These are phyloP conservation scores for Nematocida sp. DNA, from an alignment of 371 early-diverging fungal genomes.

Conservation along the genomic window DNA sequence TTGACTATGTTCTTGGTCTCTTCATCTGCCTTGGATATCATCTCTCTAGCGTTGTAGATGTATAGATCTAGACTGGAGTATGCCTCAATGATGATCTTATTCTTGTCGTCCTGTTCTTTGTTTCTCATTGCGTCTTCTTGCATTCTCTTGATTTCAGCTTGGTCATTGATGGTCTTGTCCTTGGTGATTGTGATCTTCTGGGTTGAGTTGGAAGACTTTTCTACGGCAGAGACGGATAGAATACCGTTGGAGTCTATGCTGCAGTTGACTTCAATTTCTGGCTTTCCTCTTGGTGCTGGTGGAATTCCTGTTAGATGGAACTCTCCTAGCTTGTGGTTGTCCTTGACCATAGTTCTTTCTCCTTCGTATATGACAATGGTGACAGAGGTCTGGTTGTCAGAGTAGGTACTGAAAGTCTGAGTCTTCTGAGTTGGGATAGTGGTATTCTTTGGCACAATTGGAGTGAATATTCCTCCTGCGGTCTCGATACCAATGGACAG, in stretches of 20 bases:
- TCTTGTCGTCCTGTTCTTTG: conserved; percentile 46
- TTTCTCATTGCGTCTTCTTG: conserved; percentile 41
- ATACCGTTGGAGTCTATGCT: conserved; percentile 71
- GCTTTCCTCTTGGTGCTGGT: conserved; percentile 68
- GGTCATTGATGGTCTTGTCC: conserved; percentile 45
- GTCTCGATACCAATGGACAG: conserved; percentile 82
- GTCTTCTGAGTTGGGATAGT: conserved; percentile 79
- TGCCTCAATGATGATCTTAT: conserved; percentile 38
- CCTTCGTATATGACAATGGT: conserved; percentile 84
- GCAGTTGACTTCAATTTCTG: conserved; percentile 70
- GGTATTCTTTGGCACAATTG: conserved; percentile 79
- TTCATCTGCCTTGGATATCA: conserved; percentile 24
- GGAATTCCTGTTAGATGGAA: conserved; percentile 77
- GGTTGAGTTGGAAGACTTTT: conserved; percentile 67
- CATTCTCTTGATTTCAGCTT: conserved; percentile 48
- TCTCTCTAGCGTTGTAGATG: conserved; percentile 30
- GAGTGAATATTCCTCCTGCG: conserved; percentile 87
- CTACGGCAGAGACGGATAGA: conserved; percentile 68
- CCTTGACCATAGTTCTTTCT: conserved; percentile 76
- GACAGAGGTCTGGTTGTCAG: conserved; percentile 83
- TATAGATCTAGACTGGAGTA: conserved; percentile 29
- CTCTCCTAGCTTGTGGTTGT: conserved; percentile 83
- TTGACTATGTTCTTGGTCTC: conserved; percentile 45
- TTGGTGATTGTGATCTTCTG: conserved; percentile 67
- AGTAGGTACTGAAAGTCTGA: conserved; percentile 82